phyloP scores from a whole-genome alignment of 257 asterid species.

The Haberlea rhodopensis region DNA sequence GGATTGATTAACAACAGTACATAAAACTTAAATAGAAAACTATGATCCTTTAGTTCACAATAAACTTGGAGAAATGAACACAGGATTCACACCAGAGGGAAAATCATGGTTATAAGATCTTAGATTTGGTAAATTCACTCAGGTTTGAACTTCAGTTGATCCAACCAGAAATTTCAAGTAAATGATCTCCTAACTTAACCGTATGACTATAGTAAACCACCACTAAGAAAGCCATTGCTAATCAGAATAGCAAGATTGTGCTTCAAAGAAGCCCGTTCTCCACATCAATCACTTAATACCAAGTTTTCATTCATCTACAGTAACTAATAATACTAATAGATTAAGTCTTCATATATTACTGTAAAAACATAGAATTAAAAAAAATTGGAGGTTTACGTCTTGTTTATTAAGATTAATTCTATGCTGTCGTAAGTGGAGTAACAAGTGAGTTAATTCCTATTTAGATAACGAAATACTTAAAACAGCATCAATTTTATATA shows the following conservation, averaged over 20 bases:
- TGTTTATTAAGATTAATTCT: background rate
- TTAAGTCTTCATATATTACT: background rate
- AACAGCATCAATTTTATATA: background rate
- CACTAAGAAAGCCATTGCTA: background rate
- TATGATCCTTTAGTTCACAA: background rate
- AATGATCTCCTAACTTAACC: constrained; percentile 9
- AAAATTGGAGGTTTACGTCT: background rate
- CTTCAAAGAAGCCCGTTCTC: background rate
- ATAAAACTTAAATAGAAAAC: background rate
- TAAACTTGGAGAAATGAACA: background rate
- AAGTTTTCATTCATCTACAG: background rate
- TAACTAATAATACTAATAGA: background rate
- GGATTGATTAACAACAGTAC: background rate
- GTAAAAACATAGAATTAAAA: background rate
- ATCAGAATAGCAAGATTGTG: background rate
- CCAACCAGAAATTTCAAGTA: background rate
- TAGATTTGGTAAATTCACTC: background rate
- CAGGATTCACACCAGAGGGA: constrained; percentile 5
- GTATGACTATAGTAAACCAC: background rate
- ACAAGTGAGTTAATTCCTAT: background rate
- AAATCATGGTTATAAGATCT: constrained; percentile 1
- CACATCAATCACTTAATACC: constrained; percentile 7
- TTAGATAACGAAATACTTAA: background rate
- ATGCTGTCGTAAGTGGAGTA: background rate
- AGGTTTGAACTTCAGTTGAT: background rate